Conservation (phyloP, 345 rosid species). For the Jatropha curcas region DNA sequence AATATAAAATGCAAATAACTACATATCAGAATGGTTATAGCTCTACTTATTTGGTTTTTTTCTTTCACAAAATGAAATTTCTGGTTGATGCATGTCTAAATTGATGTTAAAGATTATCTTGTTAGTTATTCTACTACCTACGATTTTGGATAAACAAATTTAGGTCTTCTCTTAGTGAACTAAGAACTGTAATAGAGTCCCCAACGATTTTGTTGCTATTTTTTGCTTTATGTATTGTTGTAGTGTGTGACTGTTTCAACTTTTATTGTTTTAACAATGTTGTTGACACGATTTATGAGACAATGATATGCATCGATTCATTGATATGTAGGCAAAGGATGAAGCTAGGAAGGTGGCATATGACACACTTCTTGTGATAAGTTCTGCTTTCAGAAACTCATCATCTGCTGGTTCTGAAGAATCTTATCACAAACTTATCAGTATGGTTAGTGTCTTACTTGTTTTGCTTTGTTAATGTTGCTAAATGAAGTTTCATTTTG, state of each 20-base stretch:
- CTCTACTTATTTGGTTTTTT: background rate
- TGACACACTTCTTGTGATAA: slow-evolving; percentile 61
- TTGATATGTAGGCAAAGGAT: slow-evolving; percentile 59
- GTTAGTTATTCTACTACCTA: background rate
- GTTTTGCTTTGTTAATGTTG: background rate
- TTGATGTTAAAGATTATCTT: background rate
- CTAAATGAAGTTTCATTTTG: background rate
- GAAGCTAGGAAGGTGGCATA: slow-evolving; percentile 78
- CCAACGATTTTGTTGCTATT: background rate
- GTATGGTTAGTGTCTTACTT: slow-evolving; percentile 56
- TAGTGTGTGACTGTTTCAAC: background rate
- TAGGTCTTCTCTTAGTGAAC: background rate
- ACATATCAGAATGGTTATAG: too few species aligned
- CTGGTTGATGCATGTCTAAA: background rate
- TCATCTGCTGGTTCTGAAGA: slow-evolving; percentile 37
- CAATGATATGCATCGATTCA: slow-evolving; percentile 8
- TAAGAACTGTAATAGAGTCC: background rate
- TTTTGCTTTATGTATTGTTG: background rate
- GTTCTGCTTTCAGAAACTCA: slow-evolving; percentile 48
- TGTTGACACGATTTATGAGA: slow-evolving; percentile 1
- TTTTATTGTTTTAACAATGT: background rate
- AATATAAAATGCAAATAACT: too few species aligned
- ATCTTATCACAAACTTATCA: slow-evolving; percentile 60
- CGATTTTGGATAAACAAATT: background rate
- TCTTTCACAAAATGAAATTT: background rate